phyloP scores from a whole-genome alignment of 768 basidiomycete genomes.

The Suillus paluster region DNA sequence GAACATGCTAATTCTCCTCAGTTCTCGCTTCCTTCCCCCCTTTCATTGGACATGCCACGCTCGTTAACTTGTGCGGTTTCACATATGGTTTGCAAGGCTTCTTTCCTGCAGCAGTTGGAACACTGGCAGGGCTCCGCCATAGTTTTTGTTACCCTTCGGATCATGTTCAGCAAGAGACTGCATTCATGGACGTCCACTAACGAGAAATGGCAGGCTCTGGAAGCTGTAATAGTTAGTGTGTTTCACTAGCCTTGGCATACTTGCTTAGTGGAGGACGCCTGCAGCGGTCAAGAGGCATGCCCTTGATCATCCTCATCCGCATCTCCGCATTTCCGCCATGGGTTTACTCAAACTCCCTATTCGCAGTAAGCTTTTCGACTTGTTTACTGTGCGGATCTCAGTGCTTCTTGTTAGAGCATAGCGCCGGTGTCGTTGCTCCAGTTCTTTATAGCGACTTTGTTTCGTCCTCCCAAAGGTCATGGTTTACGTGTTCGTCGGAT shows the following conservation, averaged over 20 bases:
- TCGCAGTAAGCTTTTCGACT: constrained; percentile 57
- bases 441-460: constrained; percentile 74
- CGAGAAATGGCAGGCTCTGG: constrained; percentile 78
- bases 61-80: constrained; percentile 74
- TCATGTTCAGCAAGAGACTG: constrained; percentile 58
- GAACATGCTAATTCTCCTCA: constrained; percentile 17
- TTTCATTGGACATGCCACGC: constrained; percentile 33
- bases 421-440: constrained; percentile 74
- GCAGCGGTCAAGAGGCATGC: constrained; percentile 75
- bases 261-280: neutral
- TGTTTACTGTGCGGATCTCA: constrained; percentile 14
- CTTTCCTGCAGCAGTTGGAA: constrained; percentile 62
- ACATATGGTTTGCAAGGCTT: constrained; percentile 84
- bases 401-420: constrained; percentile 58
- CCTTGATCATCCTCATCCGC: constrained; percentile 82
- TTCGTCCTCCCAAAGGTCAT: constrained; percentile 72
- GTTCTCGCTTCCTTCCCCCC: constrained; percentile 37
- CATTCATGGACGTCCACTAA: constrained; percentile 64
- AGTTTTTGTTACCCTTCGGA: constrained; percentile 63
- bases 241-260: constrained; percentile 7
- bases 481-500: constrained; percentile 79
- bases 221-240: constrained; percentile 67
- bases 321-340: constrained; percentile 85
- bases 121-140: constrained; percentile 66
- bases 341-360: constrained; percentile 84